Conservation (phyloP, 768 basidiomycete genomes). For the Suillus subluteus region DNA sequence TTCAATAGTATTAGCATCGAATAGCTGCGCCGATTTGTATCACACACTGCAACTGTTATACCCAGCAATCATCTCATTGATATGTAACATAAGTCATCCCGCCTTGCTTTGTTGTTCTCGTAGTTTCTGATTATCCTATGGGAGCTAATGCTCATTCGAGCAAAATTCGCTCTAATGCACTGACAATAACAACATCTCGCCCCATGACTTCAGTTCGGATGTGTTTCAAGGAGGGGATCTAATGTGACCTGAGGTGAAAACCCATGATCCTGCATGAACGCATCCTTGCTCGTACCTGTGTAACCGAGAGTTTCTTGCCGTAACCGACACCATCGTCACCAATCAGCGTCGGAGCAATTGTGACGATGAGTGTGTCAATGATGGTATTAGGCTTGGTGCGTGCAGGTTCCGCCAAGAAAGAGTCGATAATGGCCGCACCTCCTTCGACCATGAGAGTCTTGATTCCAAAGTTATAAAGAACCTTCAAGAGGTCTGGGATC, state of each 20-base stretch:
- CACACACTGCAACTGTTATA: constrained; percentile 5
- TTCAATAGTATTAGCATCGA: neutral
- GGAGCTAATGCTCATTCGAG: neutral
- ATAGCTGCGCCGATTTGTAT: neutral
- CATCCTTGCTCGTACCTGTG: constrained; percentile 17
- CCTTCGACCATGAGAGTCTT: constrained; percentile 94
- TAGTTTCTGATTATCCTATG: neutral
- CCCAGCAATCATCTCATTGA: neutral
- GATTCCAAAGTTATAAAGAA: constrained; percentile 60
- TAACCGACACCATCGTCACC: constrained; percentile 74
- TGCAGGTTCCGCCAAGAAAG: constrained; percentile 34
- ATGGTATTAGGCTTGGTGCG: constrained; percentile 26
- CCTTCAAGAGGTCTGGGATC: constrained; percentile 51
- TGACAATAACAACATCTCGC: constrained; percentile 35
- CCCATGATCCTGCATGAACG: neutral
- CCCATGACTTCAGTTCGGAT: constrained; percentile 33
- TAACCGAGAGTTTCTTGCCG: constrained; percentile 26
- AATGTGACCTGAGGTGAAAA: constrained; percentile 2
- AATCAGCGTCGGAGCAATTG: constrained; percentile 84
- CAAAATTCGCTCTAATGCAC: constrained; percentile 3
- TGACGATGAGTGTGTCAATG: constrained; percentile 80
- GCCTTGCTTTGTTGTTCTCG: neutral
- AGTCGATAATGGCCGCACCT: constrained; percentile 79
- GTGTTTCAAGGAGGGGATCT: constrained; percentile 34
- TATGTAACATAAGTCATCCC: neutral